These are phyloP conservation scores for Umbellularia californica DNA, from an alignment of 164 flowering plant species.

Conservation along the genomic window DNA sequence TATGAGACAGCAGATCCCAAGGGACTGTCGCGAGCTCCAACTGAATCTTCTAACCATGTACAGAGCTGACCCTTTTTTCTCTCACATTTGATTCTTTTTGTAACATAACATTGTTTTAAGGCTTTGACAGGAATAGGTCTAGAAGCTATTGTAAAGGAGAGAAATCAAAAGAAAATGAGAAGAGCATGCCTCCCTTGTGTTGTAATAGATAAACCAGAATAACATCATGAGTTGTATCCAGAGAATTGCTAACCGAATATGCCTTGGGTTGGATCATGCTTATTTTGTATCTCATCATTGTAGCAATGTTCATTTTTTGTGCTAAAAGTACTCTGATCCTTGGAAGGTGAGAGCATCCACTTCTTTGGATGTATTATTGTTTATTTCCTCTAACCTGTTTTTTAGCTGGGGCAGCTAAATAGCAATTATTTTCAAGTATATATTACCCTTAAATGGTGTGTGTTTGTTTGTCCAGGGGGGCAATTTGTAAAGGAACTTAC, in stretches of 20 bases:
- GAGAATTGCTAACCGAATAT: background rate
- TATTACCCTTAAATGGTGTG: no score
- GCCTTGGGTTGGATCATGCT: background rate
- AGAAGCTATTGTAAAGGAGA: conserved; percentile 35
- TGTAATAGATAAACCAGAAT: background rate
- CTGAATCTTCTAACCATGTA: conserved; percentile 41
- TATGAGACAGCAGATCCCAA: conserved; percentile 22
- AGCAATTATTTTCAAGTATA: no score
- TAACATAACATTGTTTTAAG: conserved; percentile 29
- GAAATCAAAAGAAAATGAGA: conserved; percentile 18
- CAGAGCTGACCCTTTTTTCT: conserved; percentile 38
- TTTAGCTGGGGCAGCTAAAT: background rate
- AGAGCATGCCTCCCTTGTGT: conserved; percentile 1
- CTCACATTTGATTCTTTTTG: conserved; percentile 36
- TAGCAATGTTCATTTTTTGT: no score
- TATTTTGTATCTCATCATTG: background rate
- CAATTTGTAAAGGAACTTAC: no score
- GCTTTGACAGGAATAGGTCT: conserved; percentile 23
- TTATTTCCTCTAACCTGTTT: background rate
- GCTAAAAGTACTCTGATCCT: background rate
- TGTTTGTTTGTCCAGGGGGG: no score
- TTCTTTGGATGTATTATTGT: background rate
- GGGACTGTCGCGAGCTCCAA: conserved; percentile 15
- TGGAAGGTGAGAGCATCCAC: background rate
- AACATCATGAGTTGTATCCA: background rate